These are phyloP conservation scores for Lithospermum erythrorhizon DNA, from an alignment of 257 asterid genomes.

Conservation along the genomic window DNA sequence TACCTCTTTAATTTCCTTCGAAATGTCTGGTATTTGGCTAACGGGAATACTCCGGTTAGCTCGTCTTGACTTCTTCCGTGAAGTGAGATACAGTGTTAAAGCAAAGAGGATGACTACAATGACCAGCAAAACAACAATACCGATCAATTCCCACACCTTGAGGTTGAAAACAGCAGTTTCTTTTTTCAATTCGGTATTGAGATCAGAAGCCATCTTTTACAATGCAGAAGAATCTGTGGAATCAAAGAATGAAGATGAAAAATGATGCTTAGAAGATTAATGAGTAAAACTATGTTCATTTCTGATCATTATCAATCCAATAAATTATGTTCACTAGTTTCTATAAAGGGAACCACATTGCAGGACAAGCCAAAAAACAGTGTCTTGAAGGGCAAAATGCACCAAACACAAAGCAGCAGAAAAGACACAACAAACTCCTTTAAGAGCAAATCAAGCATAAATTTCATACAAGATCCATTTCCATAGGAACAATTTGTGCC, in stretches of 20 bases:
- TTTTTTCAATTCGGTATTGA: slow-evolving; percentile 48
- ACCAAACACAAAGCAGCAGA: slow-evolving; percentile 9
- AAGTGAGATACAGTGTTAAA: slow-evolving; percentile 52
- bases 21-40: slow-evolving; percentile 67
- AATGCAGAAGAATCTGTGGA: slow-evolving; percentile 30
- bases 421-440: slow-evolving; percentile 6
- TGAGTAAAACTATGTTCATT: slow-evolving; percentile 2
- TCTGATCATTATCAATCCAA: not conserved
- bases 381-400: not conserved
- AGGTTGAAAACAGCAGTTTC: slow-evolving; percentile 53
- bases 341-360: not conserved
- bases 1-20: slow-evolving; percentile 88
- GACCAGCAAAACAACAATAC: slow-evolving; percentile 58
- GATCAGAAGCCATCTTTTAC: slow-evolving; percentile 68
- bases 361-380: slow-evolving; percentile 2
- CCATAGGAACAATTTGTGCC: slow-evolving; percentile 10
- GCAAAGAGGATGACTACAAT: slow-evolving; percentile 60
- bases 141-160: slow-evolving; percentile 87
- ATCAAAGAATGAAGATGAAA: slow-evolving; percentile 11
- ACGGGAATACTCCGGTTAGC: slow-evolving; percentile 38
- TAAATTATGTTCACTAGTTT: not conserved
- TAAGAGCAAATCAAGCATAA: slow-evolving; percentile 20
- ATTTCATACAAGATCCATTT: slow-evolving; percentile 21
- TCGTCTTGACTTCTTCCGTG: slow-evolving; percentile 52
- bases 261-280: not conserved